Percentiles rank a stretch among this genome's conserved stretches.
phyloP scores from a whole-genome alignment of 163 green algal species.

The Scenedesmus sp. region DNA sequence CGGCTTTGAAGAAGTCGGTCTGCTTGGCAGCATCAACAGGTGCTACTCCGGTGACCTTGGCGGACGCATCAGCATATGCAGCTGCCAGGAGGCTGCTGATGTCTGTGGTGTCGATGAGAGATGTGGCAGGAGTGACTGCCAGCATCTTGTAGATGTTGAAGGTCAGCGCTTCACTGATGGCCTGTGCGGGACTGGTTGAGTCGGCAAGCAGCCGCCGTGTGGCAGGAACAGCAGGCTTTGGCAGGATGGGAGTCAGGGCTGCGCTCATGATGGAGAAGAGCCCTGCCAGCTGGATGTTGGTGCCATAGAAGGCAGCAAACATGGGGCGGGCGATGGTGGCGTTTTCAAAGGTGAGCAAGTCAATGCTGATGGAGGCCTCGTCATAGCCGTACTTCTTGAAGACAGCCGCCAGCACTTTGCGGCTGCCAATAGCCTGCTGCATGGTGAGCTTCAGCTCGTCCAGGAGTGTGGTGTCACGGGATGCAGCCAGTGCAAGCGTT shows the following conservation, averaged over 20 bases:
- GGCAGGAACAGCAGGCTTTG: neutral
- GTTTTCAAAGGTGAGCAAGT: constrained; percentile 15
- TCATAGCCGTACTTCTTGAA: neutral
- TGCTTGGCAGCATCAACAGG: neutral
- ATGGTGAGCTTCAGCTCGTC: neutral
- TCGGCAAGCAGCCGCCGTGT: neutral
- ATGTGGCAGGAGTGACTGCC: neutral
- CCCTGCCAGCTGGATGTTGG: constrained; percentile 13
- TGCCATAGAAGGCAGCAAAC: constrained; percentile 12
- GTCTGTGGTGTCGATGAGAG: neutral
- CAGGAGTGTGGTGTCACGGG: neutral
- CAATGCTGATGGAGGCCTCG: neutral
- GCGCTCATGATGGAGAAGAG: neutral
- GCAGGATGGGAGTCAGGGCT: neutral
- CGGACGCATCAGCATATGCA: neutral
- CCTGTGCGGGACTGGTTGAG: neutral
- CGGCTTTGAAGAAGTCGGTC: neutral
- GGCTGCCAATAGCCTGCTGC: neutral
- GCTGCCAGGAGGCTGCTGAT: neutral
- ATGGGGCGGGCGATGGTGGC: neutral
- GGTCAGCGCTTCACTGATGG: neutral
- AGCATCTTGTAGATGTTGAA: neutral
- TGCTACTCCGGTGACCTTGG: neutral
- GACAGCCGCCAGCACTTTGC: neutral
- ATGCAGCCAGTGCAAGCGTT: neutral